Evolutionary conservation across 2,329 filamentous ascomycete species (phyloP).

Genomic region (Xylaria multiplex): DNA sequence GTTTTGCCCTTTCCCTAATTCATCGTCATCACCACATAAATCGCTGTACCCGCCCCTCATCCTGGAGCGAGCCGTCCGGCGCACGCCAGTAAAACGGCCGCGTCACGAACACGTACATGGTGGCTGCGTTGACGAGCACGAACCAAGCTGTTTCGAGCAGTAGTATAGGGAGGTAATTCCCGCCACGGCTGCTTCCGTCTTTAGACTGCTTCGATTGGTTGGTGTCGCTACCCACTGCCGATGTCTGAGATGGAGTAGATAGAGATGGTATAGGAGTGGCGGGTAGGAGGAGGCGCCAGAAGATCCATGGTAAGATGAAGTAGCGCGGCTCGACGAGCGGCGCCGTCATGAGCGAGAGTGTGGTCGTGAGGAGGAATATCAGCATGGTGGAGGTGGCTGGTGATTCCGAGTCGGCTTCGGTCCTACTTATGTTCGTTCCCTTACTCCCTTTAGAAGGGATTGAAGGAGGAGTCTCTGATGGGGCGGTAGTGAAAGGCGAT

Average conservation of each 20-base stretch:
- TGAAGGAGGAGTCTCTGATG: neutral
- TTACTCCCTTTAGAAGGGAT: neutral
- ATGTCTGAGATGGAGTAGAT: neutral
- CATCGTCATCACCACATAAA: constrained; percentile 78
- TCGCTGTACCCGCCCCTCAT: constrained; percentile 70
- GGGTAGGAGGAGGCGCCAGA: constrained; percentile 87
- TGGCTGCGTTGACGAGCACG: constrained; percentile 69
- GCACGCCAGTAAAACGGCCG: constrained; percentile 73
- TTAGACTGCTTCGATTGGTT: neutral
- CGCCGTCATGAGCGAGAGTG: constrained; percentile 84
- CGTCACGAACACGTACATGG: constrained; percentile 77
- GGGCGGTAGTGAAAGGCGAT: constrained; percentile 31
- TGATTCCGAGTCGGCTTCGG: constrained; percentile 11
- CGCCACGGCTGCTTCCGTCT: neutral
- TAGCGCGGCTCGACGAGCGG: constrained; percentile 95
- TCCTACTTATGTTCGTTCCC: neutral
- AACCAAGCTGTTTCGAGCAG: constrained; percentile 76
- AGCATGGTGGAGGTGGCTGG: constrained; percentile 62
- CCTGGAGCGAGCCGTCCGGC: constrained; percentile 61
- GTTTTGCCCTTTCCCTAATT: neutral
- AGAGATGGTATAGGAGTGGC: constrained; percentile 49
- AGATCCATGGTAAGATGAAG: constrained; percentile 93
- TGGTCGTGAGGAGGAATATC: constrained; percentile 73
- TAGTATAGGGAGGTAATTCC: constrained; percentile 43
- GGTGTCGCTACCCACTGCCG: neutral